Evolutionary conservation across 106 monocot species (phyloP).

Genomic region (Iris macrosiphon): DNA sequence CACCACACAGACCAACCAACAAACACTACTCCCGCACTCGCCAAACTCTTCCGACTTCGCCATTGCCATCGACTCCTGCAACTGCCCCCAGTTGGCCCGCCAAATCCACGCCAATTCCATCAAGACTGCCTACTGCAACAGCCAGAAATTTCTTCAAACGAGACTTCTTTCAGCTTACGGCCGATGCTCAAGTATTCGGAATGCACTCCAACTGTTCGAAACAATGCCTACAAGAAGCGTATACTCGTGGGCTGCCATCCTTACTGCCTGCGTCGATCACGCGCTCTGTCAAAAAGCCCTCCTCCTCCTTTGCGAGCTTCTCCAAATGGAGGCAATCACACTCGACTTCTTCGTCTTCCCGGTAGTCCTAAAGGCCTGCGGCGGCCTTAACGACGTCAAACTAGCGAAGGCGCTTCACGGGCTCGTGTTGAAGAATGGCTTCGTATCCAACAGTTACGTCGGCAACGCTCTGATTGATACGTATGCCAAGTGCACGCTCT

Average conservation of each 20-base stretch:
- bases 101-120: constrained; percentile 47
- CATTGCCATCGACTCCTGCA: constrained; percentile 30
- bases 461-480: constrained; percentile 44
- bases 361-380: constrained; percentile 23
- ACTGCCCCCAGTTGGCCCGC: constrained; percentile 15
- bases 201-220: constrained; percentile 35
- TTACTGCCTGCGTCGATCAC: constrained; percentile 22
- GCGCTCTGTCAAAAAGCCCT: constrained; percentile 17
- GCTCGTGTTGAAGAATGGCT: constrained; percentile 20
- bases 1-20: background rate
- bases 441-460: constrained; percentile 29
- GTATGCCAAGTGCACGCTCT: constrained; percentile 37
- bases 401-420: constrained; percentile 36
- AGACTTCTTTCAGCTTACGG: constrained; percentile 36
- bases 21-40: background rate
- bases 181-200: constrained; percentile 3
- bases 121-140: constrained; percentile 23
- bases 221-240: constrained; percentile 33
- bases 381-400: constrained; percentile 11
- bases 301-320: constrained; percentile 7
- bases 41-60: constrained; percentile 20
- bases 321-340: constrained; percentile 10
- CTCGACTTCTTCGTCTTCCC: constrained; percentile 51
- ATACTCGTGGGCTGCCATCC: constrained; percentile 36
- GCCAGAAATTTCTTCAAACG: constrained; percentile 41